These are phyloP conservation scores for Penicillium paneum DNA, from an alignment of 2,329 filamentous ascomycete genomes.

Conservation along the genomic window DNA sequence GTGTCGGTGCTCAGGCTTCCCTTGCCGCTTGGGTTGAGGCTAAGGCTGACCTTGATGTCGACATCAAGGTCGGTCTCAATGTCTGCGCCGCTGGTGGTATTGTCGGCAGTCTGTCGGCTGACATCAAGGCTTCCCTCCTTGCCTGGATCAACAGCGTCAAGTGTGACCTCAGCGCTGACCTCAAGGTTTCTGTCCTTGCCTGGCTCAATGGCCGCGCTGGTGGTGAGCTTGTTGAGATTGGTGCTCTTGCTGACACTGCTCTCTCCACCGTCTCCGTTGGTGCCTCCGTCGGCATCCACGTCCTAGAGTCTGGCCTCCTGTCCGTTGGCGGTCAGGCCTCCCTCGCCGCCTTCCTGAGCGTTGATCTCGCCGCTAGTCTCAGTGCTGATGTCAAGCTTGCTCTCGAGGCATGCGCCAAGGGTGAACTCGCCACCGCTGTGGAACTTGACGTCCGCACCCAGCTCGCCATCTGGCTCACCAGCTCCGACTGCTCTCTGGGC, in stretches of 20 bases:
- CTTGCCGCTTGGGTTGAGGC: conserved; percentile 30
- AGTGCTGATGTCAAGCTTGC: conserved; percentile 29
- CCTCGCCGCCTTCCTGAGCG: conserved; percentile 35
- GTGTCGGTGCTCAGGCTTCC: conserved; percentile 26
- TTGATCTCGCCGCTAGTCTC: conserved; percentile 25
- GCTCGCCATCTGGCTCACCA: conserved; percentile 34
- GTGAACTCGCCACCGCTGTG: conserved; percentile 28
- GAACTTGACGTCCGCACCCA: conserved; percentile 29
- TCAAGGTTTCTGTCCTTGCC: conserved; percentile 31
- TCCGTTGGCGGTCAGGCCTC: conserved; percentile 28
- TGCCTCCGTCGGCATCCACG: conserved; percentile 29
- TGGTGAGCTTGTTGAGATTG: conserved; percentile 29
- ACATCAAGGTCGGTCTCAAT: conserved; percentile 33
- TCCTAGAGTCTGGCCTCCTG: conserved; percentile 31
- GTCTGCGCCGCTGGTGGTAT: conserved; percentile 37
- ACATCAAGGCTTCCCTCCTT: conserved; percentile 33
- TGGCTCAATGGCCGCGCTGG: conserved; percentile 33
- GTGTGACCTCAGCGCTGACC: conserved; percentile 28
- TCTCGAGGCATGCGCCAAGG: conserved; percentile 30
- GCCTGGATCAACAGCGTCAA: conserved; percentile 28
- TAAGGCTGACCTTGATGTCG: conserved; percentile 24
- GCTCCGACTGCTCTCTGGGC: conserved; percentile 32
- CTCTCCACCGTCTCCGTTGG: conserved; percentile 34
- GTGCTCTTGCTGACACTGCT: conserved; percentile 27
- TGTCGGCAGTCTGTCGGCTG: conserved; percentile 27